Base-by-base conservation (phyloP, 208 protist genomes). In the Histomonas meleagridis region DNA sequence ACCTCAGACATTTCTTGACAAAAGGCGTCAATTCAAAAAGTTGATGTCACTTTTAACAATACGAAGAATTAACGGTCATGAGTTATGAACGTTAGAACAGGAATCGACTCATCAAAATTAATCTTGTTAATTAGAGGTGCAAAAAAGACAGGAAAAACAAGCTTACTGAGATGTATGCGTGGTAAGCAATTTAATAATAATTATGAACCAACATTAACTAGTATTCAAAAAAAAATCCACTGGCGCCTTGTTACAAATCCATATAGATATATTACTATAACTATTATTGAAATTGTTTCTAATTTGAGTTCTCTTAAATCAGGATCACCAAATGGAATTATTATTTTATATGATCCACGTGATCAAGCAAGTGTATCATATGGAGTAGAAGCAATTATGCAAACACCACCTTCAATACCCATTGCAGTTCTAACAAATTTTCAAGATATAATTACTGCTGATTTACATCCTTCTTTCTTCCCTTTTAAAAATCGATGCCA, bases 381-480 rank as follows among this genome's bases (percentile, higher is more conserved):
- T 38, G 76, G 46, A 28, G 46, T 55, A 18, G n/a, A 86, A 21
- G 46, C 55, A 5, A 86, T 86, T 4, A 46, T 55, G 18, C 23
- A 86, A 26, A 86, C 76, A 55, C 76, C 76, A 51, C 32, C 43
- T 38, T 32, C 23, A 18, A 86, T 86, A 32, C 76, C 76, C 32
- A 32, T 86, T 55, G 76, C 76, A 26, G n/a, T 86, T 55, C 43
- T 86, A 55, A 51, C 76, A 26, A 86, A 86, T 35, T 86, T 86
- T 86, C 76, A 86, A 55, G 76, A 86, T 38, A 32, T 86, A 51
- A 86, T 86, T 86, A 43, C 76, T 16, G 46, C 76, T 32, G 76
- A 86, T 86, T 32, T 86, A 26, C 76, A 86, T 49, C 76, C 76
- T 38, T 40, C 18, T 40, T 28, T 86, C 0, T 1, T 0, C 0